Conservation (phyloP, 2,329 filamentous ascomycete genomes). For the Penicillium occitanis region DNA sequence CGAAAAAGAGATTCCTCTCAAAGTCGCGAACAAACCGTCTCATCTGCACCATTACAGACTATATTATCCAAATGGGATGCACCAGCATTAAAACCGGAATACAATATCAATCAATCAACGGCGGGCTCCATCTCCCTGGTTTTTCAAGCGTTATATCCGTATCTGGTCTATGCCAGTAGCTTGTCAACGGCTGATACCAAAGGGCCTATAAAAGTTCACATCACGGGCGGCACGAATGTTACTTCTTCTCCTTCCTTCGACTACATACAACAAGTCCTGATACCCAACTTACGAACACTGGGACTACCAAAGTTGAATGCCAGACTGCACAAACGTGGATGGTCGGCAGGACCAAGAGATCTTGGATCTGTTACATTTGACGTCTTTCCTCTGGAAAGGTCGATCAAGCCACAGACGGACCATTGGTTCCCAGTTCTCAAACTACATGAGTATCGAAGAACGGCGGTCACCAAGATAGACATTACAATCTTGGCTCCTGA, state of each 20-base stretch:
- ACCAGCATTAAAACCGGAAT: conserved; percentile 32
- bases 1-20: conserved; percentile 13
- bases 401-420: background rate
- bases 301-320: conserved; percentile 51
- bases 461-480: conserved; percentile 37
- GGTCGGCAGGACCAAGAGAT: conserved; percentile 48
- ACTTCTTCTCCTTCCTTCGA: conserved; percentile 57
- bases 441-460: conserved; percentile 31
- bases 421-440: conserved; percentile 35
- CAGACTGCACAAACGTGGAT: conserved; percentile 52
- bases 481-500: conserved; percentile 44
- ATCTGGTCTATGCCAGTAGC: conserved; percentile 49
- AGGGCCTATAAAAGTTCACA: conserved; percentile 39
- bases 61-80: conserved; percentile 19
- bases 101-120: conserved; percentile 46
- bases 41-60: background rate
- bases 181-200: conserved; percentile 13
- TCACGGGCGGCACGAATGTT: conserved; percentile 61
- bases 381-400: conserved; percentile 44
- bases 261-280: conserved; percentile 56
- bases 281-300: conserved; percentile 53
- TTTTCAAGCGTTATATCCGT: conserved; percentile 61
- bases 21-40: background rate
- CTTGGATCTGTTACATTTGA: conserved; percentile 53
- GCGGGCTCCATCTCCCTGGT: conserved; percentile 58